A percentile compares a stretch with the other conserved stretches of the same genome.
Evolutionary conservation across 805 yeast species (phyloP).

Genomic region (Candida piceae): DNA sequence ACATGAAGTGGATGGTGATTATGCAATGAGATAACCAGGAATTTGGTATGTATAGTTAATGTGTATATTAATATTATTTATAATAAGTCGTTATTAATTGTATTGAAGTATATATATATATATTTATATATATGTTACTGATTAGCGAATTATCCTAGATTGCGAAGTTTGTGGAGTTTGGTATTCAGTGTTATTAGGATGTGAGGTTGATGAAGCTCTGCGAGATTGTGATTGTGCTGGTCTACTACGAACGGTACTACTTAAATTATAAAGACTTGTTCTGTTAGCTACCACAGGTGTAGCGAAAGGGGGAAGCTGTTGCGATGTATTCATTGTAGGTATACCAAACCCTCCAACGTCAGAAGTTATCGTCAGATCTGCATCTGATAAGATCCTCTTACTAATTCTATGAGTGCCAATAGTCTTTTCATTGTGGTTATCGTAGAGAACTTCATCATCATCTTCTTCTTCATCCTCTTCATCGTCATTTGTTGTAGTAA

Average conservation of each 20-base stretch:
- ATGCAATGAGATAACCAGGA: neutral
- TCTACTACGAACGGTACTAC: constrained; percentile 5
- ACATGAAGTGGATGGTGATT: neutral
- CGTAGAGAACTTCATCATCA: constrained; percentile 1
- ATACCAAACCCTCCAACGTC: neutral
- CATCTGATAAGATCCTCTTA: constrained; percentile 3
- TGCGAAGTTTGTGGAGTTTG: constrained; percentile 17
- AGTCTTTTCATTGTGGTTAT: constrained; percentile 1
- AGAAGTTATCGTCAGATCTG: neutral
- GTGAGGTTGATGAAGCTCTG: constrained; percentile 8
- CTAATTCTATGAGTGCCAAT: constrained; percentile 1
- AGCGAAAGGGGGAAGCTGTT: constrained; percentile 6
- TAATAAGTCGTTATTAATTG: too few relatives aligned
- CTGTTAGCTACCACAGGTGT: constrained; percentile 20
- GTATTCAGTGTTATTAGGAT: constrained; percentile 3
- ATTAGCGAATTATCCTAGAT: constrained; percentile 19
- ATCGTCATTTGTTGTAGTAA: constrained; percentile 2
- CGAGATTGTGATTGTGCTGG: constrained; percentile 10
- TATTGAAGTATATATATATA: too few relatives aligned
- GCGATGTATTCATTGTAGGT: neutral
- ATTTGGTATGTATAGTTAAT: too few relatives aligned
- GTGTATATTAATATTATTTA: too few relatives aligned
- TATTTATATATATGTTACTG: neutral
- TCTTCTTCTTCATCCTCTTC: constrained; percentile 6
- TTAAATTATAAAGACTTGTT: constrained; percentile 10